Evolutionary conservation across 2,329 filamentous ascomycete species (phyloP), one percentile per base, ranked within the genome.

Genomic region (Remersonia thermophila): DNA sequence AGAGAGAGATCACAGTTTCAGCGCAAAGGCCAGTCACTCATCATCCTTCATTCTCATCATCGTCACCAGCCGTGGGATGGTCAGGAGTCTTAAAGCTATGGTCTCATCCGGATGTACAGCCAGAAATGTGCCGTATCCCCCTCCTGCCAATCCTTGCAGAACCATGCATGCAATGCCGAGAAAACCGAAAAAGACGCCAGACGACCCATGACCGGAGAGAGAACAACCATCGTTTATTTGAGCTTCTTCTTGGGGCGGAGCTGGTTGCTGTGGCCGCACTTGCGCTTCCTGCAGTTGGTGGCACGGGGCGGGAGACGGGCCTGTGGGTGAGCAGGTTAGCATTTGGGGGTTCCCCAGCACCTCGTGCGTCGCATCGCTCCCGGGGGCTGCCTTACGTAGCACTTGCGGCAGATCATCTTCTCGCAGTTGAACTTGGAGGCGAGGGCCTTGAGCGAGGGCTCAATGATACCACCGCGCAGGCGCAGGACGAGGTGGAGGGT

Each of bases 241-340:
- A 94, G 79, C 89, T 98, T 98, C 87, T 98, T 98, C 89, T 98
- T 98, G 68, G 91, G 91, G 71, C 91, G 85, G 65, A 98, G 84
- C 80, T 98, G 91, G 84, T 96, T 96, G 73, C 82, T 93, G 82
- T 96, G 91, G 50, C 89, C 91, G 71, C 89, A 96, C 80, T 96
- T 96, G 75, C 87, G 87, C 86, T 96, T 96, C 61, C 87, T 79
- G 84, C 91, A 98, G 83, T 98, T 98, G 77, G 89, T 95, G 59
- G 91, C 91, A 79, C 91, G 85, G 55, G 89, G 89, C 53, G 89
- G 89, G 50, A 96, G 86, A 66, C 89, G 87, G 47, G 75, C 74
- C 71, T 76, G 41, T 32, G 40, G 36, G 26, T 16, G 15, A 3
- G 25, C 37, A 26, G 25, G 39, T 55, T 49, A 55, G 46, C 8